phyloP scores from a whole-genome alignment of 2,329 filamentous ascomycete species.

The Fusarium sp. region DNA sequence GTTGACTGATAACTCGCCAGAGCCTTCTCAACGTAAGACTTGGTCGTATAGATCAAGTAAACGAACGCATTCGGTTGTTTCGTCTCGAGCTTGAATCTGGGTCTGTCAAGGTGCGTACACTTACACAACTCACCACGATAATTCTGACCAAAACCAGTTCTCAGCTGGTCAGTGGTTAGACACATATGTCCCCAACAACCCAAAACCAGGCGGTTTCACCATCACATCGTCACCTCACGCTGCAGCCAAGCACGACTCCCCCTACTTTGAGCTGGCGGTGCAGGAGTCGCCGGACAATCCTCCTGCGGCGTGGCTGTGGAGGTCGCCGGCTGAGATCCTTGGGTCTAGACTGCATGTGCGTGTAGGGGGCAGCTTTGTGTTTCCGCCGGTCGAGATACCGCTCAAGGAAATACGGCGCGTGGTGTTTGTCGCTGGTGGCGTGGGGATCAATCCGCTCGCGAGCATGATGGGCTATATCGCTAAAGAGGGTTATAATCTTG shows the following conservation, averaged over 20 bases:
- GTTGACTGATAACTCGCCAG: slow-evolving; percentile 43
- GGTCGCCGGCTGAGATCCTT: slow-evolving; percentile 63
- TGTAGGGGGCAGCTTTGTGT: slow-evolving; percentile 84
- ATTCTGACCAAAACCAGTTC: slow-evolving; percentile 62
- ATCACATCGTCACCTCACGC: slow-evolving; percentile 79
- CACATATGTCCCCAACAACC: slow-evolving; percentile 75
- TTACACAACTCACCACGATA: not conserved
- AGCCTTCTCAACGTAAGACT: slow-evolving; percentile 71
- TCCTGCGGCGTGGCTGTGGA: slow-evolving; percentile 82
- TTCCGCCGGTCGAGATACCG: slow-evolving; percentile 68
- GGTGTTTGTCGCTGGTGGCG: slow-evolving; percentile 82
- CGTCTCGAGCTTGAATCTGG: slow-evolving; percentile 67
- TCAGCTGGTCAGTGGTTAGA: slow-evolving; percentile 90
- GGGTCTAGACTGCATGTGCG: slow-evolving; percentile 71
- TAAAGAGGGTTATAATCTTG: slow-evolving; percentile 42
- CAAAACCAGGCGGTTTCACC: slow-evolving; percentile 85
- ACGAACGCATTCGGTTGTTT: slow-evolving; percentile 74
- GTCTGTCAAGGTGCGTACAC: slow-evolving; percentile 58
- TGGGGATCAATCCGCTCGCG: slow-evolving; percentile 84
- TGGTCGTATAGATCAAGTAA: slow-evolving; percentile 70
- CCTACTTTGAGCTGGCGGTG: slow-evolving; percentile 81
- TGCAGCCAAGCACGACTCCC: slow-evolving; percentile 53
- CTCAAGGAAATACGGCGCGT: slow-evolving; percentile 61
- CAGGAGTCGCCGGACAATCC: slow-evolving; percentile 77
- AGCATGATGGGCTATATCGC: slow-evolving; percentile 75